Base-by-base conservation (phyloP, 441 rosid species). In the Macaranga tanarius region DNA sequence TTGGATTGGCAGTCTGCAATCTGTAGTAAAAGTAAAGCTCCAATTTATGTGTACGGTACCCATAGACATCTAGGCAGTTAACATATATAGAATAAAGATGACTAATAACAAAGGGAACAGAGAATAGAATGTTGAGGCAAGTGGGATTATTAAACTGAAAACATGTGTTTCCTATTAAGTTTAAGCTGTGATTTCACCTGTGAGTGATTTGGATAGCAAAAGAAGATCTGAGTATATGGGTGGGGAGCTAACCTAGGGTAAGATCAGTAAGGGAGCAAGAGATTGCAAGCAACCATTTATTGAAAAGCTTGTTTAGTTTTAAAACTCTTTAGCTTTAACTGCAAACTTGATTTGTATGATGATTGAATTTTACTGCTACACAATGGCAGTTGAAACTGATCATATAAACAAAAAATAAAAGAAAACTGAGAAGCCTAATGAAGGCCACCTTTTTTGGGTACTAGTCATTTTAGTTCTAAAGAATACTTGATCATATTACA, bases 331-430 rank as follows among this genome's bases (percentile, higher is more conserved):
- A 44, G 7, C 20, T 45, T 11, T 17, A n/a, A 12, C 20, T 50
- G 50, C 40, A 70, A 65, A 26, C 17, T 7, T 38, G 15, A 6
- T 60, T 22, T 74, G 19, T 52, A 20, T 22, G 73, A 50, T 60
- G 45, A 59, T 13, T 44, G 56, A 20, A 23, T 34, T 58, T 48
- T 62, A 38, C 51, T 72, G 62, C 38, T 38, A 34, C 31, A 52
- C 23, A 60, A 26, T 74, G 50, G 77, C 67, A 59, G 72, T 65
- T 59, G 28, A 71, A 70, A 48, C 34, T 59, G 13, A 71, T 59
- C 59, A 71, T 65, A 17, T 64, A 54, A 56, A 69, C 23, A 15
- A 16, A 65, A 45, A 45, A 54, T 26, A 26, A 51, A 25, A 28
- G 63, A 52, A 12, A 62, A 26, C 59, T 34, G 38, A 61, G 64